Conservation (phyloP, 768 basidiomycete species). For the Symmetrospora coprosmae region DNA sequence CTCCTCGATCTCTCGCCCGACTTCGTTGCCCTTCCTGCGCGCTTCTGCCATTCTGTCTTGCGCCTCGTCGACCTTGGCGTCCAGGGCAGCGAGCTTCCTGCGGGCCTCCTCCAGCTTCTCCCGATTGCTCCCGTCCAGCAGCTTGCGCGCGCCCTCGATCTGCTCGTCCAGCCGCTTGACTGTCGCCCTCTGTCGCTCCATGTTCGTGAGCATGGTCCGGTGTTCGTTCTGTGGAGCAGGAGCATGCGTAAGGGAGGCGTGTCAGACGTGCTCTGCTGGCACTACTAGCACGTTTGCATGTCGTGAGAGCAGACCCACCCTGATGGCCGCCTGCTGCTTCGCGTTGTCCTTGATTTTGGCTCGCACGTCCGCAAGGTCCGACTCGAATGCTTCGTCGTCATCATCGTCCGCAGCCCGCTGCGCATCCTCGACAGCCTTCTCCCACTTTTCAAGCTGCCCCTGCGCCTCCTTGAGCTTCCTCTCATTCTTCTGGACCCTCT, state of each 20-base stretch:
- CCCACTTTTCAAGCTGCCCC: not conserved
- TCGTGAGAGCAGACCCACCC: not conserved
- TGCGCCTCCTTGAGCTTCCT: constrained; percentile 41
- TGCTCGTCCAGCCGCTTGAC: not conserved
- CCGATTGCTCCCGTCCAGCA: not conserved
- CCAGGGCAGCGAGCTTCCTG: constrained; percentile 37
- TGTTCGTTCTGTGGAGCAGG: not conserved
- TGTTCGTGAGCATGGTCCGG: not conserved
- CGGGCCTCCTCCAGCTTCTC: constrained; percentile 26
- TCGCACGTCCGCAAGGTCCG: not conserved
- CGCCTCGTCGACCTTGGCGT: constrained; percentile 47
- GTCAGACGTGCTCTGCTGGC: too few relatives aligned
- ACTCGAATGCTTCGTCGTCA: not conserved
- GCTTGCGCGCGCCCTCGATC: not conserved
- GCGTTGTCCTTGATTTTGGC: not conserved
- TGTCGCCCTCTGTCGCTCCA: not conserved
- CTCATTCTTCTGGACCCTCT: constrained; percentile 29
- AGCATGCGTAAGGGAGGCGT: too few relatives aligned
- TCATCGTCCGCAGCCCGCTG: constrained; percentile 9
- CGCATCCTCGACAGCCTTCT: not conserved
- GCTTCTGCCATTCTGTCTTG: constrained; percentile 40
- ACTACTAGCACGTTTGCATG: not conserved
- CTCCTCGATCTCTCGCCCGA: constrained; percentile 46
- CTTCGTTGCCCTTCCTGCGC: constrained; percentile 36
- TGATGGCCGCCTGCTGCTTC: not conserved